A percentile compares a stretch with the other conserved stretches of the same genome.
Conservation (phyloP, 371 early-diverging fungal species). For the Nematocida minor region DNA sequence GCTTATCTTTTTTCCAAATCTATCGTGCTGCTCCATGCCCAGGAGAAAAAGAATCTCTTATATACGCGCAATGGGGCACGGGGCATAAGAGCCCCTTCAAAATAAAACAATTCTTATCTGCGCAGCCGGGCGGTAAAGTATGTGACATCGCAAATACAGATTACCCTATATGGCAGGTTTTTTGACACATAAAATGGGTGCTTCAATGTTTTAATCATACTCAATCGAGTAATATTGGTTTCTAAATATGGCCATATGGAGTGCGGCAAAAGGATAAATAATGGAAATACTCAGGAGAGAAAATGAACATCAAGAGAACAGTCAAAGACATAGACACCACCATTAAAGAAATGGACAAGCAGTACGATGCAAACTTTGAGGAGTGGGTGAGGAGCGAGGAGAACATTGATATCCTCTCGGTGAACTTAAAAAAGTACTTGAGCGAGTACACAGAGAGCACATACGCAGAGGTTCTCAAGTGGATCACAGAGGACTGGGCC, state of each 20-base stretch:
- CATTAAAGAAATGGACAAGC: constrained; percentile 64
- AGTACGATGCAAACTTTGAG: constrained; percentile 67
- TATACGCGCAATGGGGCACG: no score
- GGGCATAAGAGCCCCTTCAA: no score
- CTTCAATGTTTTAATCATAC: no score
- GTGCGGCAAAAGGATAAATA: neutral
- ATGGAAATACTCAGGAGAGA: neutral
- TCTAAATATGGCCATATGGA: neutral
- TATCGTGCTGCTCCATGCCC: neutral
- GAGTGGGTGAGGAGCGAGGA: constrained; percentile 66
- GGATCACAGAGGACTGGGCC: constrained; percentile 66
- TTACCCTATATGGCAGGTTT: no score
- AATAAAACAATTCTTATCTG: no score
- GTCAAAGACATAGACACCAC: constrained; percentile 59
- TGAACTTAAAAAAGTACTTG: constrained; percentile 63
- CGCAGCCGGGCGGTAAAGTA: no score
- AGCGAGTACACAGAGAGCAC: constrained; percentile 54
- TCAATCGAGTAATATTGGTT: neutral
- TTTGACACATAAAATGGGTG: no score
- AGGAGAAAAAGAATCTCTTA: no score
- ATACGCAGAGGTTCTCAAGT: constrained; percentile 64
- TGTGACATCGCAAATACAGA: no score
- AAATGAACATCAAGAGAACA: constrained; percentile 11
- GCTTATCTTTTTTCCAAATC: neutral
- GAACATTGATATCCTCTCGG: constrained; percentile 61